Conservation (phyloP, 495 filamentous ascomycete genomes). For the Pyrenopolyporus hunteri region DNA sequence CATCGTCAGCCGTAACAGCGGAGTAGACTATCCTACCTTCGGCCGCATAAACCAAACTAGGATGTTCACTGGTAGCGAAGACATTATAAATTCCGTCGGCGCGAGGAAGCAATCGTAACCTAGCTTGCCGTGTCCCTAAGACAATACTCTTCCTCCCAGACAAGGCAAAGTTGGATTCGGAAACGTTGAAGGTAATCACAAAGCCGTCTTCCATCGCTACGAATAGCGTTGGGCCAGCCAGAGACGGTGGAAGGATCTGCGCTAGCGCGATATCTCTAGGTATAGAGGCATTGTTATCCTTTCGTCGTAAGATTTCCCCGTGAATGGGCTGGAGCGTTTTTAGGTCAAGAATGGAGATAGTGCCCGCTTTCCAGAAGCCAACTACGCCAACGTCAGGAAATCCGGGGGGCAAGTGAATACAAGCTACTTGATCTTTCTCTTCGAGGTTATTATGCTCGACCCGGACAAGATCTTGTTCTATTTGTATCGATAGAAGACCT, state of each 20-base stretch:
- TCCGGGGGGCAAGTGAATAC: conserved; percentile 64
- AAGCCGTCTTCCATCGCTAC: conserved; percentile 94
- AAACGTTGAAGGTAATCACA: conserved; percentile 83
- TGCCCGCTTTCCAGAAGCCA: conserved; percentile 82
- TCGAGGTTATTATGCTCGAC: conserved; percentile 64
- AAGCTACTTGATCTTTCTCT: conserved; percentile 77
- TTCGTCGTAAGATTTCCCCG: conserved; percentile 54
- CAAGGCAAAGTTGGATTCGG: conserved; percentile 61
- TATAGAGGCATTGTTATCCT: conserved; percentile 71
- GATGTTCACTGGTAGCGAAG: conserved; percentile 92
- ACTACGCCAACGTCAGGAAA: conserved; percentile 66
- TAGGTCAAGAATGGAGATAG: conserved; percentile 72
- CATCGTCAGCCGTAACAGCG: conserved; percentile 90
- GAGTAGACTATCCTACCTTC: conserved; percentile 92
- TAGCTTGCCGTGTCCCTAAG: conserved; percentile 83
- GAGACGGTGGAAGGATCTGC: conserved; percentile 63
- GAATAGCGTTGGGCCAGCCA: conserved; percentile 73
- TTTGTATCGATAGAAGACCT: conserved; percentile 67
- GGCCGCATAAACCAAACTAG: conserved; percentile 86
- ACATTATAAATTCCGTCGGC: conserved; percentile 71
- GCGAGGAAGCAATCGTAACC: conserved; percentile 76
- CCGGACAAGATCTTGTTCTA: conserved; percentile 62
- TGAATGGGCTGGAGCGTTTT: conserved; percentile 62
- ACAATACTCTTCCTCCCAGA: conserved; percentile 79
- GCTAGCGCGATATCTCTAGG: conserved; percentile 83